A percentile compares a stretch with the other conserved stretches of the same genome.
Conservation (phyloP, 345 rosid genomes). For the Syzygium grande region DNA sequence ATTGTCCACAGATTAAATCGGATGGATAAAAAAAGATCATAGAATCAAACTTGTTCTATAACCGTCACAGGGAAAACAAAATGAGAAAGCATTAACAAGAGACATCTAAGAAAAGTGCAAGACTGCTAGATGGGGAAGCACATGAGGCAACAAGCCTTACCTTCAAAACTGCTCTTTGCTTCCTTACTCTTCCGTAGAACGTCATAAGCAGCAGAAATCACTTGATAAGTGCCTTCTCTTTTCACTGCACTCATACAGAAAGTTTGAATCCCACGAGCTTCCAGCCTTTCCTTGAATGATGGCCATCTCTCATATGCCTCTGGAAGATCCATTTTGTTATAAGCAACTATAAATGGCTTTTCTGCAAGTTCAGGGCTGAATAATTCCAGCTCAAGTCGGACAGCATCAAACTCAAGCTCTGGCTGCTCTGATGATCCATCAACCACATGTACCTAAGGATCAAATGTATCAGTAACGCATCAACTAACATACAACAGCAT, state of each 20-base stretch:
- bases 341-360: constrained; percentile 78
- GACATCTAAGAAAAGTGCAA: not conserved
- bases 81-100: not conserved
- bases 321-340: constrained; percentile 89
- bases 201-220: constrained; percentile 56
- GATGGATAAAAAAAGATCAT: not conserved
- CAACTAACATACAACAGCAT: not conserved
- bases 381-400: constrained; percentile 89
- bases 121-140: not conserved
- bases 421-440: constrained; percentile 86
- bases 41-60: not conserved
- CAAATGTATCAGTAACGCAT: not conserved
- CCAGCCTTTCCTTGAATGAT: constrained; percentile 49
- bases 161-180: constrained; percentile 43
- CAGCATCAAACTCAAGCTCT: constrained; percentile 83
- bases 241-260: constrained; percentile 86
- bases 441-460: constrained; percentile 69
- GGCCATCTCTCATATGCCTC: constrained; percentile 77
- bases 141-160: constrained; percentile 13
- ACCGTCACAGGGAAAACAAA: not conserved
- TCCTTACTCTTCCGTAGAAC: constrained; percentile 46
- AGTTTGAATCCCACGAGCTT: constrained; percentile 57
- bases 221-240: constrained; percentile 73
- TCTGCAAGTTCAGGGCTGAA: constrained; percentile 81
- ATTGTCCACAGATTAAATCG: not conserved